Base-by-base conservation (phyloP, 2,329 filamentous ascomycete species). In the Phyllosticta paracitricarpa region DNA sequence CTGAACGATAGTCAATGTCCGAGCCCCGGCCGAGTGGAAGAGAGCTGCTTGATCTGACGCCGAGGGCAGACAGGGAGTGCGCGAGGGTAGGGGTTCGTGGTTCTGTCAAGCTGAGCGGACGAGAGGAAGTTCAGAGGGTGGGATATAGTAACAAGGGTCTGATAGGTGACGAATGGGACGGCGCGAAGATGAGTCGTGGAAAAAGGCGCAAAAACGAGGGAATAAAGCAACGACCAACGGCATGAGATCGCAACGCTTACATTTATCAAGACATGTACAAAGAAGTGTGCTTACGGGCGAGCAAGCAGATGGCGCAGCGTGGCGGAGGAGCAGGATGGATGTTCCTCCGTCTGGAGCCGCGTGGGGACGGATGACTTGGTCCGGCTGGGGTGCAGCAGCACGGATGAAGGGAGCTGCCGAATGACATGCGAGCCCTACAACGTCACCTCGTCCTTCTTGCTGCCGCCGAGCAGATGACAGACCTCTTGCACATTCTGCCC, bases 401-500 rank as follows among this genome's bases (percentile, higher is more conserved):
- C 40, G 40, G 40, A 48, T 48, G 40, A 48, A 48, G 40, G 40
- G 40, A 48, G 17, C 40, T 48, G 40, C 40, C 40, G 40, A 19
- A n/a, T 48, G 14, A 48, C 40, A 48, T n/a, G 40, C 40, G 6
- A 14, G 40, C 40, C 14, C n/a, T 17, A 3, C 40, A 48, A 48
- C 40, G 40, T 48, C 40, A 48, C 40, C 6, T 48, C 40, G 5
- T n/a, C 17, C 33, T 59, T 52, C 35, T 28, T 60, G 51, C 55
- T 40, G 10, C 17, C 33, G 33, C 33, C 33, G 19, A n/a, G 17
- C 40, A 73, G 77, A 95, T 95, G 90, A 91, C 87, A 69, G 93
- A 97, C 83, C 85, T 97, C 71, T 82, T 87, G 71, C 83, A 84
- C 71, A 84, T 95, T 72, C 83, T 97, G 66, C 91, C 93, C 68